Evolutionary conservation across 148 eudicot species (phyloP), one percentile per base, ranked within the genome.

Genomic region (Cornus controversa): DNA sequence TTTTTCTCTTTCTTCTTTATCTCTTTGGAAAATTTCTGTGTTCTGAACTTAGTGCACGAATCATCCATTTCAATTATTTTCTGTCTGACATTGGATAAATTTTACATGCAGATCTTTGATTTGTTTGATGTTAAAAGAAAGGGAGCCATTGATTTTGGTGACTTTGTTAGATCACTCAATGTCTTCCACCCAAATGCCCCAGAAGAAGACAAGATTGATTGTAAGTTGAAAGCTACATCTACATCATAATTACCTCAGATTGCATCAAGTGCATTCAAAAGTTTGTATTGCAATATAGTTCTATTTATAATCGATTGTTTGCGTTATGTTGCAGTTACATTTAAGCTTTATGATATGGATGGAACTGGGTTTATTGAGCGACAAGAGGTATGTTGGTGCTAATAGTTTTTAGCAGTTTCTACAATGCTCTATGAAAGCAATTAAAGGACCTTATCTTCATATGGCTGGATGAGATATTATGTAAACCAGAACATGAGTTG

Each of bases 131-230:
- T 86, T 73, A 90, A 92, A 77, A 87, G 81, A 24, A 94, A 85
- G 82, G 98, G 98, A 26, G 93, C 86, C 36, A 91, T 94, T 78
- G 98, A 94, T 83, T 94, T 94, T 79, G 98, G 92, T 60, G 98
- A 94, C 85, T 94, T 94, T 80, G 97, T 94, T 54, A 83, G 91
- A 85, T 81, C 94, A 73, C 89, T 94, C 2, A 89, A 85, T 64
- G 92, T 94, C 74, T 94, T 94, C 87, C 98, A 94, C 78, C 97
- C 97, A 53, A 94, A 92, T 85, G 95, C 93, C 77, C 89, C 97
- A 24, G 81, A 79, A 86, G 95, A 94, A 74, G 95, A 90, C 75
- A 94, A 94, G 79, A 94, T 94, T 37, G 90, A 92, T 31, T 94
- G 98, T 92, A 83, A 75, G 98, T 81, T 71, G 14, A 66, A 62